phyloP scores from a whole-genome alignment of 331 rosid genomes.

The Quercus phellos region DNA sequence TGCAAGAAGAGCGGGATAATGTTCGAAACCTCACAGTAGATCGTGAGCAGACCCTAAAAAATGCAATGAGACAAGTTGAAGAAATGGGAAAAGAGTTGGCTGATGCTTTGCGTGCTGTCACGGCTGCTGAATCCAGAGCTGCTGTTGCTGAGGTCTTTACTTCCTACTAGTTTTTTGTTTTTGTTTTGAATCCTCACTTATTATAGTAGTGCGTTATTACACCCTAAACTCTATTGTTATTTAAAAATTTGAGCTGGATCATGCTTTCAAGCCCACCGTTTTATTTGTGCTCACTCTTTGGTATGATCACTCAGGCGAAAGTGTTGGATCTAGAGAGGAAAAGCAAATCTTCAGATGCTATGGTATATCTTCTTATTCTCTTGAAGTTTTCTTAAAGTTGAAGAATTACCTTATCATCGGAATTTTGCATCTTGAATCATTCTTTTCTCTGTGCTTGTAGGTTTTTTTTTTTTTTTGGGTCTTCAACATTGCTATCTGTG shows the following conservation, averaged over 20 bases:
- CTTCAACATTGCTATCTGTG: too few relatives aligned
- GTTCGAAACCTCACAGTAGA: conserved; percentile 54
- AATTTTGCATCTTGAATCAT: background rate
- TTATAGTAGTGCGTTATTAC: background rate
- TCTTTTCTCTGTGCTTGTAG: background rate
- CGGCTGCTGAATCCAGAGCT: conserved; percentile 82
- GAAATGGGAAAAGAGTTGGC: conserved; percentile 75
- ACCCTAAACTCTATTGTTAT: background rate
- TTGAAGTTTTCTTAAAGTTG: background rate
- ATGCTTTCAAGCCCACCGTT: background rate
- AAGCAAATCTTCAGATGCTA: conserved; percentile 35
- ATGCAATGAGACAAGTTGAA: conserved; percentile 69
- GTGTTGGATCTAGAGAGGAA: conserved; percentile 59
- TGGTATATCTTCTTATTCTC: conserved; percentile 39
- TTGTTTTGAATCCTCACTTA: background rate
- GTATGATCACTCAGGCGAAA: conserved; percentile 50
- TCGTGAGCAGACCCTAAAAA: conserved; percentile 61
- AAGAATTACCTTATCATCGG: background rate
- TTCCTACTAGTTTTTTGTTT: background rate
- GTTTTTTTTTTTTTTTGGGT: background rate
- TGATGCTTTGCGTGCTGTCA: conserved; percentile 57
- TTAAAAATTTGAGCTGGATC: background rate
- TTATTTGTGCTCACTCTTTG: conserved; percentile 5
- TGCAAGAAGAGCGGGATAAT: conserved; percentile 72
- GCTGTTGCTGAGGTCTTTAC: conserved; percentile 75